phyloP scores from a whole-genome alignment of 352 stramenopile genomes.

The Pythium scleroteichum region DNA sequence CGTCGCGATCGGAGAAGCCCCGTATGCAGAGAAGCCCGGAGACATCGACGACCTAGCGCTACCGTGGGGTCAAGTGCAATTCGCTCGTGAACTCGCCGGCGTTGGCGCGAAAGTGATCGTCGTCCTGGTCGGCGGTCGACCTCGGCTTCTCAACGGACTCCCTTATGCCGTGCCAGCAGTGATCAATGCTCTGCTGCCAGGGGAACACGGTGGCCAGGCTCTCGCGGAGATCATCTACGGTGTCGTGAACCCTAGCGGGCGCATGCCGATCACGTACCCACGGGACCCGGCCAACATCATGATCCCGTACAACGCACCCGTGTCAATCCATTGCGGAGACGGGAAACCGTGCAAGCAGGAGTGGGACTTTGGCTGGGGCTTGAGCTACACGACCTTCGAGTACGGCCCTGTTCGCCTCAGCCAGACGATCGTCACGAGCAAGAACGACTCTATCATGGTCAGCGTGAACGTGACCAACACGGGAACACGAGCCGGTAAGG shows the following conservation, averaged over 20 bases:
- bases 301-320: constrained; percentile 37
- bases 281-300: constrained; percentile 33
- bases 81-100: constrained; percentile 56
- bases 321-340: constrained; percentile 41
- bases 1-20: constrained; percentile 67
- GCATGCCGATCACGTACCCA: constrained; percentile 82
- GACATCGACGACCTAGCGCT: constrained; percentile 83
- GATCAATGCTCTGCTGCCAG: constrained; percentile 80
- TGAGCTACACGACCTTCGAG: constrained; percentile 72
- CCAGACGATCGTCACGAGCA: constrained; percentile 33
- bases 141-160: constrained; percentile 65
- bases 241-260: constrained; percentile 69
- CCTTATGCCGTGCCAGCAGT: constrained; percentile 60
- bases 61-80: constrained; percentile 60
- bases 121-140: constrained; percentile 75
- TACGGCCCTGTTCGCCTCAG: constrained; percentile 51
- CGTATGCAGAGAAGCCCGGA: constrained; percentile 82
- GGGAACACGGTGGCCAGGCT: constrained; percentile 73
- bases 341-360: constrained; percentile 52
- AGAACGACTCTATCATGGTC: constrained; percentile 36
- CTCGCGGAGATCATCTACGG: constrained; percentile 82
- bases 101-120: constrained; percentile 80
- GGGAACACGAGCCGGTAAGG: constrained; percentile 53
- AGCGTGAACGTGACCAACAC: constrained; percentile 76
- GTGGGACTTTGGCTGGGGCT: constrained; percentile 64